A percentile compares a stretch with the other conserved stretches of the same genome.
These are phyloP conservation scores for Podaxis sp. DNA, from an alignment of 768 basidiomycete species.

Conservation along the genomic window DNA sequence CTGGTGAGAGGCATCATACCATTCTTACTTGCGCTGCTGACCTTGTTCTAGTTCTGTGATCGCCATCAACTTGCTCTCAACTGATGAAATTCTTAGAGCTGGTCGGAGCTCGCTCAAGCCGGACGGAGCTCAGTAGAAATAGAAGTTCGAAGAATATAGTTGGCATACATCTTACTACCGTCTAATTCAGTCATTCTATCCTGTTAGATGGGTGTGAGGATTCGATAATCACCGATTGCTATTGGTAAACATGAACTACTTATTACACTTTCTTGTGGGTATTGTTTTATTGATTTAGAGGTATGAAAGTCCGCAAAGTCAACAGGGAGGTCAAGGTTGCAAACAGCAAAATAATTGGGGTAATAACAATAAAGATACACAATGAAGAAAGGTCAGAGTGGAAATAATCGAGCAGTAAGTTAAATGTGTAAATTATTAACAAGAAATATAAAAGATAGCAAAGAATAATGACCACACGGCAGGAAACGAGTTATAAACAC, in stretches of 20 bases:
- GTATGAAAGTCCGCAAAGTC: background rate
- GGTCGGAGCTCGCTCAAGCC: slow-evolving; percentile 86
- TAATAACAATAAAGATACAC: slow-evolving; percentile 21
- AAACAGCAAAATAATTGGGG: slow-evolving; percentile 12
- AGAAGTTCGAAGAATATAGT: background rate
- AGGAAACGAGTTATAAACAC: background rate
- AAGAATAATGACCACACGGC: background rate
- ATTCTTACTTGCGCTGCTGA: slow-evolving; percentile 19
- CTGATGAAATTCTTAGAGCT: slow-evolving; percentile 92
- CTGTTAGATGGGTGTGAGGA: background rate
- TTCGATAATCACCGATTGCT: background rate
- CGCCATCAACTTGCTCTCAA: slow-evolving; percentile 91
- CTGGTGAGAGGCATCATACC: slow-evolving; percentile 53
- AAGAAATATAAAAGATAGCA: slow-evolving; percentile 2
- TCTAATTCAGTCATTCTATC: background rate
- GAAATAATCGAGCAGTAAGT: slow-evolving; percentile 9
- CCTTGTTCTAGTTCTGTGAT: slow-evolving; percentile 72
- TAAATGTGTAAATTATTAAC: slow-evolving; percentile 3
- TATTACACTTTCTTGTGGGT: slow-evolving; percentile 12
- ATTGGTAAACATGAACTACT: slow-evolving; percentile 8
- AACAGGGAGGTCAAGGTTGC: background rate
- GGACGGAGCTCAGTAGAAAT: slow-evolving; percentile 54
- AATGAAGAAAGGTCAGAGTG: background rate
- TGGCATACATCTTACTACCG: background rate
- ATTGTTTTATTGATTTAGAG: slow-evolving; percentile 1